Conservation (phyloP, 1,284 basidiomycete genomes). For the Anthracocystis walkeri region DNA sequence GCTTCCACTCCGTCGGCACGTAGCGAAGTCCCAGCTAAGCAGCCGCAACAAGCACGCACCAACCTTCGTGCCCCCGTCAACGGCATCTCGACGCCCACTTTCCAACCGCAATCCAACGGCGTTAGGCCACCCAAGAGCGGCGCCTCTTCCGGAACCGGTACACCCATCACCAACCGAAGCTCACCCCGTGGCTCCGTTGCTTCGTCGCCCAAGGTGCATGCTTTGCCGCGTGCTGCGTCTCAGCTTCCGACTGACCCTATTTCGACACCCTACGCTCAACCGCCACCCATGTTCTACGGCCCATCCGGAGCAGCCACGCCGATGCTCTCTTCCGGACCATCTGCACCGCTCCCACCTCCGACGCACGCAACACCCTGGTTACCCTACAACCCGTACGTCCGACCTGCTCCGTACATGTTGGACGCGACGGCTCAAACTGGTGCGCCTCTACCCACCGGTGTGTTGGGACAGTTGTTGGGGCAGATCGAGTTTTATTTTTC, state of each 20-base stretch:
- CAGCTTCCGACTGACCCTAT: not conserved
- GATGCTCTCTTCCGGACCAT: slow-evolving; percentile 8
- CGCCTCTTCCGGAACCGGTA: slow-evolving; percentile 9
- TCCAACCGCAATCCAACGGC: slow-evolving; percentile 10
- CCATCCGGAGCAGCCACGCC: slow-evolving; percentile 23
- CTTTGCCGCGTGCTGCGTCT: slow-evolving; percentile 6
- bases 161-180: slow-evolving; percentile 18
- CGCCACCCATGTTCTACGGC: slow-evolving; percentile 14
- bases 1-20: not conserved
- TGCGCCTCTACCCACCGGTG: slow-evolving; percentile 22
- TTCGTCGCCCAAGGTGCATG: slow-evolving; percentile 21
- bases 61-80: slow-evolving; percentile 10
- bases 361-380: slow-evolving; percentile 6
- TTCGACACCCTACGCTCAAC: slow-evolving; percentile 4
- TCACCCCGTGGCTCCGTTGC: slow-evolving; percentile 23
- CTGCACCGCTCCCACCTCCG: not conserved
- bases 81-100: slow-evolving; percentile 2
- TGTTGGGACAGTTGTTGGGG: slow-evolving; percentile 43
- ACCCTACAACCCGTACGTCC: slow-evolving; percentile 8
- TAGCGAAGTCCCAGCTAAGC: slow-evolving; percentile 1
- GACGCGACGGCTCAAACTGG: slow-evolving; percentile 24
- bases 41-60: slow-evolving; percentile 1
- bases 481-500: slow-evolving; percentile 69
- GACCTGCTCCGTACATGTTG: slow-evolving; percentile 7
- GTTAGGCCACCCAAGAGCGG: slow-evolving; percentile 3